These are phyloP conservation scores for Ceratonia siliqua DNA, from an alignment of 306 rosid species.

Conservation along the genomic window DNA sequence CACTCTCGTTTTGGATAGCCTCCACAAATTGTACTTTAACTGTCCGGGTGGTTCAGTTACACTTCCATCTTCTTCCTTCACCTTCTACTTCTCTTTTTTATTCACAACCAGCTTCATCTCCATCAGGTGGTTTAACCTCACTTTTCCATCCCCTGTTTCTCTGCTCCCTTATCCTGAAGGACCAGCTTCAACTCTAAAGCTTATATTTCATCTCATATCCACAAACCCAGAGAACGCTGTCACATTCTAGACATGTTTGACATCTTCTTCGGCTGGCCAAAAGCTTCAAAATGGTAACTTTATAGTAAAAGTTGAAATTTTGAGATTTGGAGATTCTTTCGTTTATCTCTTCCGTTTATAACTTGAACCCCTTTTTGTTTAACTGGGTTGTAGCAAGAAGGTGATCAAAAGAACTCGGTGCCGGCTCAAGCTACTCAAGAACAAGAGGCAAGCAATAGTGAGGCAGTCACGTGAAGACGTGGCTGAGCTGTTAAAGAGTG, in stretches of 20 bases:
- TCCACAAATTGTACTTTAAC: slow-evolving; percentile 31
- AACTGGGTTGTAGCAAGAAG: slow-evolving; percentile 55
- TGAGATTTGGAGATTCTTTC: not conserved
- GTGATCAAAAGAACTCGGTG: slow-evolving; percentile 52
- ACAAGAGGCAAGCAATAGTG: slow-evolving; percentile 54
- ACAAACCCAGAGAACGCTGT: not conserved
- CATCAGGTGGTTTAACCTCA: not conserved
- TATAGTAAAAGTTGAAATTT: not conserved
- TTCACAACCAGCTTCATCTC: not conserved
- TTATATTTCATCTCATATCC: not conserved
- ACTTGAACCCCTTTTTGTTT: not conserved
- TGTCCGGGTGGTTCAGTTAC: slow-evolving; percentile 24
- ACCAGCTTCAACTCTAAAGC: not conserved
- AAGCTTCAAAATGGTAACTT: slow-evolving; percentile 67
- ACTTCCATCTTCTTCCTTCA: not conserved
- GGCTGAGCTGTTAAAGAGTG: slow-evolving; percentile 50
- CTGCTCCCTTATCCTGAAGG: not conserved
- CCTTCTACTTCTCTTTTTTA: not conserved
- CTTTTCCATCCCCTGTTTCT: not conserved
- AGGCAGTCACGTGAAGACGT: slow-evolving; percentile 56
- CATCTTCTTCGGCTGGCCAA: slow-evolving; percentile 68
- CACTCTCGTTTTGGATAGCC: slow-evolving; percentile 48
- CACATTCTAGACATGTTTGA: slow-evolving; percentile 51
- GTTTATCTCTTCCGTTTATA: not conserved
- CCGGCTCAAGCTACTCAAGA: slow-evolving; percentile 58